Evolutionary conservation across 2,329 filamentous ascomycete species (phyloP), one percentile per base, ranked within the genome.

Genomic region (Apiospora marii): DNA sequence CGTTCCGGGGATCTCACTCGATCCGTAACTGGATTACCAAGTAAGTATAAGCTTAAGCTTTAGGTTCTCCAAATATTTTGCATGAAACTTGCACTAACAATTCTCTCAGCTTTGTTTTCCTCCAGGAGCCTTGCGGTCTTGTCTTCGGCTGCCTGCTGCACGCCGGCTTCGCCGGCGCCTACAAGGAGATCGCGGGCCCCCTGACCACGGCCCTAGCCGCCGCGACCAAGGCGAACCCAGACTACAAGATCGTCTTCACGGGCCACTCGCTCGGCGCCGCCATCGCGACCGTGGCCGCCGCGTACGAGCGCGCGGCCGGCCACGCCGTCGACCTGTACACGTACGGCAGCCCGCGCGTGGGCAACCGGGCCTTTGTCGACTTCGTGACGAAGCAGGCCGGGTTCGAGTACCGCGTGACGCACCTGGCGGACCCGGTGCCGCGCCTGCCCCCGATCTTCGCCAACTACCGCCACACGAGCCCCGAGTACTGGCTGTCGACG

Each of bases 191-290:
- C 27, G 77, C 83, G 19, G 70, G 72, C 1, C 76, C 78, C 5
- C 85, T 88, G 22, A 75, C 87, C 8, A 75, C 77, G 1, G 85
- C 84, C 70, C 78, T 92, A 30, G 74, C 80, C 27, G 73, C 79
- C 1, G 88, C 89, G 3, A 79, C 78, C 53, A 77, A 78, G 1
- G 79, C 83, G 41, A 81, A 90, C 81, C 89, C 90, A 0, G 74
- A 73, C 68, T 92, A 87, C 83, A 80, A 80, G 67, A 78, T 93
- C 78, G 79, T 92, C 24, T 80, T 87, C n/a, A 90, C 91, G 0
- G 92, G 92, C 48, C 92, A 94, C 83, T 92, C 90, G 13, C 88
- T 94, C 4, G 92, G 92, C 68, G 92, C 85, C 37, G 91, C 91
- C 8, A 83, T 94, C 2, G 90, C 88, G 51, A 89, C 87, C 8